Conservation (phyloP, 2,329 filamentous ascomycete genomes). For the Iodosphaeria phyllophila region DNA sequence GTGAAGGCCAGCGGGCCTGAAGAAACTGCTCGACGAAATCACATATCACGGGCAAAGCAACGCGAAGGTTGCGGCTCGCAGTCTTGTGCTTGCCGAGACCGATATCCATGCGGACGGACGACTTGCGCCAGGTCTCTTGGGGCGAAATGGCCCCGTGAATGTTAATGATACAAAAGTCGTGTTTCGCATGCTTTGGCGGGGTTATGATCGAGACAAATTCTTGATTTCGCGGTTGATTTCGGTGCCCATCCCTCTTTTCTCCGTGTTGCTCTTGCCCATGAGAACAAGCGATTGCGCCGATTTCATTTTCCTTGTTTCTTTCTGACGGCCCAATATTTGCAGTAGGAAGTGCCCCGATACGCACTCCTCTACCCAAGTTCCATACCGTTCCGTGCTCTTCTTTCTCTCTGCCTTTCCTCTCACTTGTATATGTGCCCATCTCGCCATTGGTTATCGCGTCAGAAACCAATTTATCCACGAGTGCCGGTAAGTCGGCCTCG, state of each 20-base stretch:
- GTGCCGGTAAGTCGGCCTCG: constrained; percentile 41
- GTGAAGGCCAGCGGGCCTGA: constrained; percentile 6
- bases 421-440: no score
- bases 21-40: constrained; percentile 27
- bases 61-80: constrained; percentile 67
- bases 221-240: no score
- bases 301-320: no score
- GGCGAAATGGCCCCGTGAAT: no score
- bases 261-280: no score
- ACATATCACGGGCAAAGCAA: constrained; percentile 44
- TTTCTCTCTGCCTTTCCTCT: neutral
- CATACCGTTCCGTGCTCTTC: constrained; percentile 2
- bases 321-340: neutral
- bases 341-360: constrained; percentile 6
- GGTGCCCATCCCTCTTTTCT: no score
- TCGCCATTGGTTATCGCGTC: constrained; percentile 1
- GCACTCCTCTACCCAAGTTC: constrained; percentile 16
- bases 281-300: constrained; percentile 15
- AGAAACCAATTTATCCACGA: constrained; percentile 27
- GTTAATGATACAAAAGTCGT: no score
- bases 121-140: constrained; percentile 21
- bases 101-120: constrained; percentile 28
- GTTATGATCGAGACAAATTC: no score
- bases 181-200: no score
- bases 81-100: constrained; percentile 54